Conservation (phyloP, 2,329 filamentous ascomycete genomes). For the Fusarium algeriense region DNA sequence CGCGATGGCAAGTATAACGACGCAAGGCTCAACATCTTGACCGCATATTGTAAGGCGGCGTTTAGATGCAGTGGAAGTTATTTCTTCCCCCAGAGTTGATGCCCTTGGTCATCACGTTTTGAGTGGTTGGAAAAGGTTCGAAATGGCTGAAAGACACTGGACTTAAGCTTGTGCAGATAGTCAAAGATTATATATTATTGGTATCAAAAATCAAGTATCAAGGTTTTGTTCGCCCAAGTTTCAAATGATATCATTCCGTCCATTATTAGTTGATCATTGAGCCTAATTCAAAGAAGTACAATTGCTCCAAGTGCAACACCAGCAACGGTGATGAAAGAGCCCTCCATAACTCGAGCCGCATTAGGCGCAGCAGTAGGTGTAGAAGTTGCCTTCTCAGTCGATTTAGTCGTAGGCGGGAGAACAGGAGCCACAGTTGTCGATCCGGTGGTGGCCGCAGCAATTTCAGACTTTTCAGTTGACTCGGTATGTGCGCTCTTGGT, state of each 20-base stretch:
- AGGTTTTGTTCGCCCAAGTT: too few species aligned
- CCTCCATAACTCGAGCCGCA: conserved; percentile 2
- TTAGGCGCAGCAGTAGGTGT: conserved; percentile 6
- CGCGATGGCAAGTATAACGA: neutral
- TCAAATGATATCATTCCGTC: too few species aligned
- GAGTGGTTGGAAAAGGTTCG: too few species aligned
- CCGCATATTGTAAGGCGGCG: neutral
- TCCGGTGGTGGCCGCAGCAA: neutral
- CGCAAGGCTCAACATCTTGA: neutral
- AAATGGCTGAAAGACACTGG: too few species aligned
- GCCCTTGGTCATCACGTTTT: rapidly evolving
- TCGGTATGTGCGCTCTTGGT: neutral
- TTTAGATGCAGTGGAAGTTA: conserved; percentile 7
- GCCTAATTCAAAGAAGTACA: neutral
- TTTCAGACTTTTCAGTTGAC: neutral
- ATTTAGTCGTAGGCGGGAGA: neutral
- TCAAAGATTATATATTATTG: neutral
- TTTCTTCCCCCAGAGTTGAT: neutral
- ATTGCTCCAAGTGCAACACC: conserved; percentile 21
- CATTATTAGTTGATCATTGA: too few species aligned
- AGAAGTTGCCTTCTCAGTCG: neutral
- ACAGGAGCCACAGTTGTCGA: conserved; percentile 15
- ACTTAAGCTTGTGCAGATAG: too few species aligned
- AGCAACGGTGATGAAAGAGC: neutral
- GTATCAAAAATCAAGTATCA: neutral